These are phyloP conservation scores for Acorus calamus DNA, from an alignment of 106 monocot genomes.

Conservation along the genomic window DNA sequence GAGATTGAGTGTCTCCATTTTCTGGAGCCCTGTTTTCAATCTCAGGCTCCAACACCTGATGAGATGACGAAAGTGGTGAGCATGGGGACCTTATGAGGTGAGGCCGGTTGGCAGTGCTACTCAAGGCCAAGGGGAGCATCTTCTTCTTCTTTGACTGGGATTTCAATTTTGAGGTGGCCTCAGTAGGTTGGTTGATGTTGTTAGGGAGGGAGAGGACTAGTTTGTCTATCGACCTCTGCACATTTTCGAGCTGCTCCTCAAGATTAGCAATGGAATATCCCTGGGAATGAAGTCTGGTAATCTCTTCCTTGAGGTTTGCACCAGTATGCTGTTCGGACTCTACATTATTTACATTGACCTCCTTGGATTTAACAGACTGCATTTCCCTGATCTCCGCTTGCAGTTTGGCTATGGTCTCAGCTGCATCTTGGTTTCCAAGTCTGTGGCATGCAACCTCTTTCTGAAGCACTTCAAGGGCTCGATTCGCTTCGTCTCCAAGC, in stretches of 20 bases:
- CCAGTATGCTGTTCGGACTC: conserved; percentile 16
- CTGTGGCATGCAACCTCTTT: conserved; percentile 92
- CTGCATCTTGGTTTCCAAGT: conserved; percentile 85
- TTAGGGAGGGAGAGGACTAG: background rate
- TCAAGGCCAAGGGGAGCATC: background rate
- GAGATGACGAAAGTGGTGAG: background rate
- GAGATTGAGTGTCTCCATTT: background rate
- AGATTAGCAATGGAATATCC: conserved; percentile 39
- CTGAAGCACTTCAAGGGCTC: conserved; percentile 84
- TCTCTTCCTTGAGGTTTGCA: conserved; percentile 79
- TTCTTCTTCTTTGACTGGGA: background rate
- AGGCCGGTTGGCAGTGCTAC: background rate
- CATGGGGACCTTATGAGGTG: background rate
- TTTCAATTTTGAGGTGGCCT: conserved; percentile 26
- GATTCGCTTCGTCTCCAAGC: conserved; percentile 86
- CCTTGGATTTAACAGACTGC: conserved; percentile 51
- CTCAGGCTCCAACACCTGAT: conserved; percentile 15
- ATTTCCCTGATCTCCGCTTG: conserved; percentile 84
- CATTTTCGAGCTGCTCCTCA: background rate
- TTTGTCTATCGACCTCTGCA: background rate
- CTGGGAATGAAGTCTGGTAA: conserved; percentile 75
- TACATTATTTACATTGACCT: conserved; percentile 15
- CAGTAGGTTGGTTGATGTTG: background rate
- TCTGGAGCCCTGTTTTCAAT: background rate
- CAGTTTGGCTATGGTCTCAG: conserved; percentile 87